Evolutionary conservation across 116 monocot species (phyloP).

Genomic region (Thalassia testudinum): DNA sequence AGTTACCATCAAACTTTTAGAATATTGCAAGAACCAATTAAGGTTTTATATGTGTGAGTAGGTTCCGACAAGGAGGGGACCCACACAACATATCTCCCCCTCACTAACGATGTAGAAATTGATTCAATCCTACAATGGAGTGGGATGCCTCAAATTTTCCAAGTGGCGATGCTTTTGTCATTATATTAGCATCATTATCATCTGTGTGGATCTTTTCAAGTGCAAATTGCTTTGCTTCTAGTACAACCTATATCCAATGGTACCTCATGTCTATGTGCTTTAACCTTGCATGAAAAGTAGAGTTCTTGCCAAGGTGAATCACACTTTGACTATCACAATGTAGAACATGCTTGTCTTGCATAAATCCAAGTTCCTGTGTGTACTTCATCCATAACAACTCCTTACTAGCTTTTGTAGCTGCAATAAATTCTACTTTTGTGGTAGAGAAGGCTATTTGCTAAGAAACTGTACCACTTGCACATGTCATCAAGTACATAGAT

Average conservation of each 20-base stretch:
- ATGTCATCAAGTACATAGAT: background rate
- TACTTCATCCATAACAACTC: constrained; percentile 1
- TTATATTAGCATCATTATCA: too few relatives aligned
- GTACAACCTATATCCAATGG: background rate
- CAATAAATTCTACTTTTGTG: background rate
- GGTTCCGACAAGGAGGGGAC: too few relatives aligned
- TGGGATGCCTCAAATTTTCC: too few relatives aligned
- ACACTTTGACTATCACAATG: background rate
- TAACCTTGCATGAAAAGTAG: constrained; percentile 2
- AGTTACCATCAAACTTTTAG: too few relatives aligned
- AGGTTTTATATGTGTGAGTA: too few relatives aligned
- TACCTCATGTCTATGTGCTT: constrained; percentile 1
- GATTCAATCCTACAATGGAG: too few relatives aligned
- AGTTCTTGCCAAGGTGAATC: background rate
- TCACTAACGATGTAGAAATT: too few relatives aligned
- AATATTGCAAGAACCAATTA: too few relatives aligned
- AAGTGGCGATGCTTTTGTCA: too few relatives aligned
- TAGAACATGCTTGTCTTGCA: background rate
- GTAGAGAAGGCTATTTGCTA: background rate
- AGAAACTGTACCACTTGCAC: background rate
- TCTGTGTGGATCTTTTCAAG: background rate
- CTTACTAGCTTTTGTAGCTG: background rate
- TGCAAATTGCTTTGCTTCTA: background rate
- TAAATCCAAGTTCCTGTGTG: background rate
- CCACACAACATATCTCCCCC: too few relatives aligned